phyloP scores from a whole-genome alignment of 805 yeast genomes.

The Starmerella sirachaensis region DNA sequence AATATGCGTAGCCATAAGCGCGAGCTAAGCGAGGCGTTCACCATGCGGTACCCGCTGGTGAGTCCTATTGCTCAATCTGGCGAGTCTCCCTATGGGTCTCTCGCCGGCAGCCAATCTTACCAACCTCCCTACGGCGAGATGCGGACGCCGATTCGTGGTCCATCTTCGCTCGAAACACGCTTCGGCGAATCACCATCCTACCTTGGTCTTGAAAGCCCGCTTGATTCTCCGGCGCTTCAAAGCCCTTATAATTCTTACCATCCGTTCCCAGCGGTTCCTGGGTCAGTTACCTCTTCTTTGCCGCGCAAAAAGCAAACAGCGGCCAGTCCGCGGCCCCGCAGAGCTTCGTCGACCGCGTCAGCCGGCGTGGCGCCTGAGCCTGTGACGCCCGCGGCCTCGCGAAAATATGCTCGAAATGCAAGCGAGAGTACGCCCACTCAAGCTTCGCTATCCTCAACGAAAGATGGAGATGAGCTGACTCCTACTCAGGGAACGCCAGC shows the following conservation, averaged over 20 bases:
- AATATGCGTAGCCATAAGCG: constrained; percentile 13
- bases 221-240: constrained; percentile 13
- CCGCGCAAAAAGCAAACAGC: not conserved
- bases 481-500: too few species aligned
- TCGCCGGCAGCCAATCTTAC: not conserved
- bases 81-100: not conserved
- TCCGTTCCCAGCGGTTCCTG: constrained; percentile 14
- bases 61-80: not conserved
- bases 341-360: not conserved
- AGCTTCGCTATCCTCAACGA: too few species aligned
- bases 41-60: constrained; percentile 20
- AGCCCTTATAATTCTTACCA: constrained; percentile 15
- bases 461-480: too few species aligned
- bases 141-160: constrained; percentile 16
- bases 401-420: too few species aligned
- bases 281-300: not conserved
- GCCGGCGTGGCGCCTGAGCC: too few species aligned
- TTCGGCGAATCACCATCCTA: constrained; percentile 12
- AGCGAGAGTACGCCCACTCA: too few species aligned
- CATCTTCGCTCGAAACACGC: constrained; percentile 2
- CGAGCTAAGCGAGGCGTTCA: constrained; percentile 15
- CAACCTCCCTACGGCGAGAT: constrained; percentile 3
- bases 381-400: too few species aligned
- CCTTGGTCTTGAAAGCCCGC: constrained; percentile 14
- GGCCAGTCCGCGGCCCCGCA: not conserved